These are phyloP conservation scores for Manihot esculenta DNA, from an alignment of 441 rosid genomes.

Conservation along the genomic window DNA sequence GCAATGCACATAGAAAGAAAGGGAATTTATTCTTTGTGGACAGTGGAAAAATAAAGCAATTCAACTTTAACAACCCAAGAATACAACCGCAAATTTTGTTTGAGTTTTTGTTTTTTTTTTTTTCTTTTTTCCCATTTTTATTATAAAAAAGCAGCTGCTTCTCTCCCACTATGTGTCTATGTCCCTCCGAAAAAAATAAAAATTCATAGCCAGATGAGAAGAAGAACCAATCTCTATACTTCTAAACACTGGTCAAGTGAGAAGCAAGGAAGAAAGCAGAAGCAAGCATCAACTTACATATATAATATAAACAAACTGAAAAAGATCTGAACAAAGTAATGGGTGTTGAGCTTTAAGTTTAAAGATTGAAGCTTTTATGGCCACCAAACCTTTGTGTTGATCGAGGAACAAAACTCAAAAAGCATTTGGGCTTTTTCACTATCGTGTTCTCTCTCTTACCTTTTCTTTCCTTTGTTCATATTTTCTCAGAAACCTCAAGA, in stretches of 20 bases:
- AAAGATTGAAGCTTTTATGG: neutral
- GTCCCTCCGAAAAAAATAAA: neutral
- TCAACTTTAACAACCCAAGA: conserved; percentile 30
- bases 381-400: too few relatives aligned
- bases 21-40: conserved; percentile 48
- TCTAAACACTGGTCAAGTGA: neutral
- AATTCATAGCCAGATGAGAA: neutral
- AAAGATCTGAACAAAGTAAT: neutral
- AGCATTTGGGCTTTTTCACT: conserved; percentile 9
- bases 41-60: conserved; percentile 29
- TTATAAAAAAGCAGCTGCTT: neutral
- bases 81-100: conserved; percentile 27
- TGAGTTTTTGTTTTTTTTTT: too few relatives aligned
- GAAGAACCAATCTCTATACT: too few relatives aligned
- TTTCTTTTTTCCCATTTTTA: too few relatives aligned
- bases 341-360: neutral
- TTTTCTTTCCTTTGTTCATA: conserved; percentile 18
- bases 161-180: neutral
- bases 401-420: conserved; percentile 20
- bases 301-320: neutral
- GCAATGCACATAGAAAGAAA: conserved; percentile 26
- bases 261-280: neutral
- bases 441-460: neutral
- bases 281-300: neutral
- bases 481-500: conserved; percentile 3